Evolutionary conservation across 805 yeast genomes (phyloP).

Genomic region (Cyberlindnera mississippiensis): DNA sequence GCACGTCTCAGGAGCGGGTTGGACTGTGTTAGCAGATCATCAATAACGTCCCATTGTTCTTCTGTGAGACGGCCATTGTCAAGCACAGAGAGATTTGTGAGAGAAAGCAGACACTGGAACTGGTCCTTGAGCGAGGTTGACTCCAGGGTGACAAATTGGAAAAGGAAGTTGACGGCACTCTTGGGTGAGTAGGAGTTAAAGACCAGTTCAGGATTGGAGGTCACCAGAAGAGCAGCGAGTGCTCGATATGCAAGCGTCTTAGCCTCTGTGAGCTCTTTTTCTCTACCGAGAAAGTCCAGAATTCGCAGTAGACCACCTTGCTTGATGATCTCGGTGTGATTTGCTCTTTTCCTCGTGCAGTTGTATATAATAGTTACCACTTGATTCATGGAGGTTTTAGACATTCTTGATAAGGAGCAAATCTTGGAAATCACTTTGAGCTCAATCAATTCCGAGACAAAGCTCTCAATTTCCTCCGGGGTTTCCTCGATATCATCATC

Average conservation of each 20-base stretch:
- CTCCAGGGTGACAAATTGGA: conserved; percentile 35
- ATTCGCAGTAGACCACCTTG: conserved; percentile 45
- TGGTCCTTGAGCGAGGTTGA: conserved; percentile 32
- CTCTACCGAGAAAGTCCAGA: conserved; percentile 23
- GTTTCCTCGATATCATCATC: conserved; percentile 18
- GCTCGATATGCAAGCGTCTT: conserved; percentile 36
- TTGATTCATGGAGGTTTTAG: conserved; percentile 26
- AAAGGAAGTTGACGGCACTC: conserved; percentile 29
- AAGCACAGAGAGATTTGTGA: conserved; percentile 57
- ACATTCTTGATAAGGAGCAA: conserved; percentile 15
- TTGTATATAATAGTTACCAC: conserved; percentile 31
- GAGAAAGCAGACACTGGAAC: conserved; percentile 56
- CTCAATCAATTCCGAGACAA: conserved; percentile 23
- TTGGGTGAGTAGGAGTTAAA: conserved; percentile 28
- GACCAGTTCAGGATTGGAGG: conserved; percentile 42
- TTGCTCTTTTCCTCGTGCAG: conserved; percentile 23
- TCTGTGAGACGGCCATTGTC: conserved; percentile 33
- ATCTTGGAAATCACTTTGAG: conserved; percentile 18
- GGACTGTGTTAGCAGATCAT: conserved; percentile 39
- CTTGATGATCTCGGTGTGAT: conserved; percentile 32
- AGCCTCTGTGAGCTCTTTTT: conserved; percentile 8
- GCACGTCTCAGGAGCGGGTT: conserved; percentile 52
- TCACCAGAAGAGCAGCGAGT: conserved; percentile 39
- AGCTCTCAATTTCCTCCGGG: conserved; percentile 18
- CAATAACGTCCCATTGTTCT: conserved; percentile 43